phyloP scores from a whole-genome alignment of 768 basidiomycete species.

The Chalciporus piperatus region DNA sequence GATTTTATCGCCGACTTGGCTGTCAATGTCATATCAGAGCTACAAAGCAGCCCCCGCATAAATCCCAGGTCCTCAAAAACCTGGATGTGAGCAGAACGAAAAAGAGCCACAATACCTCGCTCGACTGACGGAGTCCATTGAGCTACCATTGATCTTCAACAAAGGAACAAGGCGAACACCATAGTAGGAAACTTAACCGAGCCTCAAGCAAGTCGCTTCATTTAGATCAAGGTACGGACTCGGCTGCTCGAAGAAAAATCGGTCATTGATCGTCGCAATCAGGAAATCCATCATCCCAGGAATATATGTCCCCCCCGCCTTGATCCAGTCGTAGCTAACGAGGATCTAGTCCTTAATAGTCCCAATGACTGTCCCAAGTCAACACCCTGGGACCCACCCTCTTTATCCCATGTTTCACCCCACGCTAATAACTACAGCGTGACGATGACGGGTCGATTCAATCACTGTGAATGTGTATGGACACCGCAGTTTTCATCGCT shows the following conservation, averaged over 20 bases:
- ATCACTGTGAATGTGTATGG: too few relatives aligned
- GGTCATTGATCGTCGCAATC: too few relatives aligned
- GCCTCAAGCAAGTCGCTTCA: neutral
- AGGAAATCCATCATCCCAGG: too few relatives aligned
- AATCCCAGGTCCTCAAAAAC: neutral
- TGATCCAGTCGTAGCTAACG: too few relatives aligned
- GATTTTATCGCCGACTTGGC: conserved; percentile 16
- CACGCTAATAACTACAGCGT: too few relatives aligned
- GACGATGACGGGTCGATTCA: too few relatives aligned
- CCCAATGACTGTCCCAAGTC: too few relatives aligned
- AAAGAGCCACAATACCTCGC: neutral
- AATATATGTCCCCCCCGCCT: too few relatives aligned
- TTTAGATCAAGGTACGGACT: neutral
- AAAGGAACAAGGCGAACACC: conserved; percentile 15
- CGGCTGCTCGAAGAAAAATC: neutral
- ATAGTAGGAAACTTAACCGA: conserved; percentile 4
- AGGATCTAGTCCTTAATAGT: too few relatives aligned
- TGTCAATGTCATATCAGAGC: conserved; percentile 7
- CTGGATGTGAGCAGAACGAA: neutral
- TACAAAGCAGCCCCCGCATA: conserved; percentile 1
- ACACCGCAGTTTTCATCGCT: too few relatives aligned
- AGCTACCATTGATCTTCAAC: neutral
- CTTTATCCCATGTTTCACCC: too few relatives aligned
- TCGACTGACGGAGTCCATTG: neutral
- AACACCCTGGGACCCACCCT: too few relatives aligned